phyloP scores from a whole-genome alignment of 2,329 filamentous ascomycete genomes.

The Colletotrichum navitas region DNA sequence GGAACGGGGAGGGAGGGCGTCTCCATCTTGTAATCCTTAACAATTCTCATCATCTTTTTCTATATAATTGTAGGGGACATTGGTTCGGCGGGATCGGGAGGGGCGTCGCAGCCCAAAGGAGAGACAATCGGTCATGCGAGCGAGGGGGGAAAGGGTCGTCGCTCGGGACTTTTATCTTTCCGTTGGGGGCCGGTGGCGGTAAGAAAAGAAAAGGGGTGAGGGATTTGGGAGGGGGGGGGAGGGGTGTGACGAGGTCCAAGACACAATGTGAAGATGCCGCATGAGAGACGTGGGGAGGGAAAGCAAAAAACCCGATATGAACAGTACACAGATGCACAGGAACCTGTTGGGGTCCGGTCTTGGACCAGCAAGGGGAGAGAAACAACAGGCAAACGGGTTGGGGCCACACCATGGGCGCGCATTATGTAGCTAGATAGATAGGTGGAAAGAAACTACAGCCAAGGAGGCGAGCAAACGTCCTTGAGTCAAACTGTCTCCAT shows the following conservation, averaged over 20 bases:
- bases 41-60: not conserved
- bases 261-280: not conserved
- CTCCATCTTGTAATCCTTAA: not conserved
- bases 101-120: not conserved
- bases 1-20: not conserved
- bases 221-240: not conserved
- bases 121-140: not conserved
- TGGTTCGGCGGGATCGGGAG: not conserved
- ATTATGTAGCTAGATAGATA: not conserved
- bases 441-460: not conserved
- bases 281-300: slow-evolving; percentile 2
- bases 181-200: slow-evolving; percentile 1
- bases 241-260: not conserved
- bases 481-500: not conserved
- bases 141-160: not conserved
- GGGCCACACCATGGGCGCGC: not conserved
- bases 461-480: not conserved
- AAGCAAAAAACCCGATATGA: not conserved
- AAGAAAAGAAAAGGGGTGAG: not conserved
- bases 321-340: slow-evolving; percentile 12
- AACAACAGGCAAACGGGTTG: not conserved
- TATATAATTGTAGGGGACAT: not conserved
- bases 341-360: slow-evolving; percentile 14
- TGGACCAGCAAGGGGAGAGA: not conserved
- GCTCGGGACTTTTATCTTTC: not conserved